These are phyloP conservation scores for Russula griseocarnosa DNA, from an alignment of 768 basidiomycete species.

Conservation along the genomic window DNA sequence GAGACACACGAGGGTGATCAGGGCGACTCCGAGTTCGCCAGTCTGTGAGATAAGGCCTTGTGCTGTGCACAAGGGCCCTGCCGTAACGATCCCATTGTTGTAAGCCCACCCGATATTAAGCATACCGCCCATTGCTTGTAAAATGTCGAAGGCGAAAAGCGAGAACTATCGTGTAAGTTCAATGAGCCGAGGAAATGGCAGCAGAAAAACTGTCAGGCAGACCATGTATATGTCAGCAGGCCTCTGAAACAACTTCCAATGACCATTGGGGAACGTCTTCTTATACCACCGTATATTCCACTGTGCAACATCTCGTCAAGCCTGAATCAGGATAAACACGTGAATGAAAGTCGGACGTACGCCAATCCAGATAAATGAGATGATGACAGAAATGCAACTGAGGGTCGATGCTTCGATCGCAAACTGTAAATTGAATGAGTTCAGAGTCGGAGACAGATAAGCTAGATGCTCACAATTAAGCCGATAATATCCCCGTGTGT, in stretches of 20 bases:
- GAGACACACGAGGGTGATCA: constrained; percentile 41
- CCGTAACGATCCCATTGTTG: constrained; percentile 35
- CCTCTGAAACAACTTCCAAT: constrained; percentile 34
- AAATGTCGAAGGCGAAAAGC: constrained; percentile 35
- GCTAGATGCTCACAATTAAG: constrained; percentile 33
- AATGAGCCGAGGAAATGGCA: neutral
- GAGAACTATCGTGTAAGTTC: constrained; percentile 30
- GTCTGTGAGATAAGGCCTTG: constrained; percentile 43
- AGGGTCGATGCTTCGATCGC: constrained; percentile 31
- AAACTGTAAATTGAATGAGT: neutral
- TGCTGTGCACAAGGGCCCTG: constrained; percentile 37
- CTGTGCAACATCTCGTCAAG: neutral
- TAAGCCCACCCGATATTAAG: constrained; percentile 40
- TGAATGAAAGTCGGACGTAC: constrained; percentile 1
- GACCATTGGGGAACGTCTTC: neutral
- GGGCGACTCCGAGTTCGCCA: constrained; percentile 42
- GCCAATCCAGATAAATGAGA: constrained; percentile 4
- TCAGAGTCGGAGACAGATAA: constrained; percentile 2
- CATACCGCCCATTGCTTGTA: constrained; percentile 40
- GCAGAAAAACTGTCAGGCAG: neutral
- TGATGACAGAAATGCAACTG: too few species aligned
- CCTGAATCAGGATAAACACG: too few species aligned
- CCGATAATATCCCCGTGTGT: constrained; percentile 39
- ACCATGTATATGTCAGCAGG: constrained; percentile 45
- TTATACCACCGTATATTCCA: constrained; percentile 15